A percentile compares a stretch with the other conserved stretches of the same genome.
phyloP scores from a whole-genome alignment of 75 land plant species.

The Sequoiadendron giganteum region DNA sequence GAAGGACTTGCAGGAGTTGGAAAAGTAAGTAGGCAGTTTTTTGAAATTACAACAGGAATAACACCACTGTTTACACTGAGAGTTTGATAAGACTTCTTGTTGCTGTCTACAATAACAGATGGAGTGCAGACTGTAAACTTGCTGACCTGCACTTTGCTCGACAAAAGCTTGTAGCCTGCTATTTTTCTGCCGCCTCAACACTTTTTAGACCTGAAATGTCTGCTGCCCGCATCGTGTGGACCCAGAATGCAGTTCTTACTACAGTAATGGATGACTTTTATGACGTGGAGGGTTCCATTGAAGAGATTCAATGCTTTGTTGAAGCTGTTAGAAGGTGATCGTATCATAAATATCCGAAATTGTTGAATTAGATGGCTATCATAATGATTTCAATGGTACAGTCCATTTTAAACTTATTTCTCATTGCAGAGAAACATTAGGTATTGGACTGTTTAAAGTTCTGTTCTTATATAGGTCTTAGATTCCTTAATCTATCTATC shows the following conservation, averaged over 20 bases:
- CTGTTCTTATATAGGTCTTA: background rate
- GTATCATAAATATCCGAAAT: background rate
- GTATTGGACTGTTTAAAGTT: too few species aligned
- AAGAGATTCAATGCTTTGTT: conserved; percentile 58
- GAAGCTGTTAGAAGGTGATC: conserved; percentile 59
- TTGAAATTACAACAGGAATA: background rate
- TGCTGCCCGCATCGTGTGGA: conserved; percentile 47
- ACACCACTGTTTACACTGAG: background rate
- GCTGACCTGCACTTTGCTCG: conserved; percentile 64
- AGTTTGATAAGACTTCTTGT: background rate
- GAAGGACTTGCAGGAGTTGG: conserved; percentile 60
- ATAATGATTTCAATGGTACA: background rate
- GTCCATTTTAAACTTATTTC: background rate
- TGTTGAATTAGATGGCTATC: background rate
- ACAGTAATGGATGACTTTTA: conserved; percentile 89
- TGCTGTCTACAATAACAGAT: conserved; percentile 36
- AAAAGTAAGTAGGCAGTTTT: conserved; percentile 31
- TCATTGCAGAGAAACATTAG: background rate
- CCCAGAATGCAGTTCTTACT: conserved; percentile 40
- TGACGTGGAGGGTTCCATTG: conserved; percentile 64
- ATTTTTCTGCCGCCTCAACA: conserved; percentile 83
- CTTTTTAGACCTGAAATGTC: conserved; percentile 66
- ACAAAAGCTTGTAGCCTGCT: conserved; percentile 71
- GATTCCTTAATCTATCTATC: background rate
- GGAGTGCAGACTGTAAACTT: conserved; percentile 62